Conservation (phyloP, 306 rosid species). For the Cicer arietinum region DNA sequence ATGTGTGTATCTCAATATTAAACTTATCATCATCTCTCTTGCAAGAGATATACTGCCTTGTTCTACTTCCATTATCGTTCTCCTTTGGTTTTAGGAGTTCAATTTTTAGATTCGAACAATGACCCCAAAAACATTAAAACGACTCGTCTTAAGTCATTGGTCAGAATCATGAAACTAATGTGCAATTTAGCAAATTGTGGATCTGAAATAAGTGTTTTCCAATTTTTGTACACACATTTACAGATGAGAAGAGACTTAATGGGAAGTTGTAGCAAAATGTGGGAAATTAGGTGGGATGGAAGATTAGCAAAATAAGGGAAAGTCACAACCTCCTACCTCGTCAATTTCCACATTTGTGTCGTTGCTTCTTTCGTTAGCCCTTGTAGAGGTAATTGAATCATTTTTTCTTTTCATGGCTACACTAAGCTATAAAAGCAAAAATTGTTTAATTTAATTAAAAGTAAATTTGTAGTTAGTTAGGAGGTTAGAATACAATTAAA, state of each 20-base stretch:
- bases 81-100: background rate
- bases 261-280: constrained; percentile 36
- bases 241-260: constrained; percentile 38
- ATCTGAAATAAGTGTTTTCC: constrained; percentile 37
- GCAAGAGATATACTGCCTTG: no score
- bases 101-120: no score
- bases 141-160: background rate
- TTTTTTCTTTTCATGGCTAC: background rate
- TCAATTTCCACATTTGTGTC: background rate
- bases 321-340: background rate
- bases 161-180: constrained; percentile 9
- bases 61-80: background rate
- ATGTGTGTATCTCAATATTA: background rate
- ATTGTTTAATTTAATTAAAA: no score
- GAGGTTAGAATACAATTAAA: no score
- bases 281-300: background rate
- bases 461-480: no score
- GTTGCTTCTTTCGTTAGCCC: background rate
- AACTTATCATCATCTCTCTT: background rate
- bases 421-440: background rate
- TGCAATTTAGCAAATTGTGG: constrained; percentile 41
- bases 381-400: background rate
- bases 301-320: constrained; percentile 25
- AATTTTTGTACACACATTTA: constrained; percentile 44
- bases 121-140: no score